Evolutionary conservation across 306 rosid genomes (phyloP).

Genomic region (Sphenostylis stenocarpa): DNA sequence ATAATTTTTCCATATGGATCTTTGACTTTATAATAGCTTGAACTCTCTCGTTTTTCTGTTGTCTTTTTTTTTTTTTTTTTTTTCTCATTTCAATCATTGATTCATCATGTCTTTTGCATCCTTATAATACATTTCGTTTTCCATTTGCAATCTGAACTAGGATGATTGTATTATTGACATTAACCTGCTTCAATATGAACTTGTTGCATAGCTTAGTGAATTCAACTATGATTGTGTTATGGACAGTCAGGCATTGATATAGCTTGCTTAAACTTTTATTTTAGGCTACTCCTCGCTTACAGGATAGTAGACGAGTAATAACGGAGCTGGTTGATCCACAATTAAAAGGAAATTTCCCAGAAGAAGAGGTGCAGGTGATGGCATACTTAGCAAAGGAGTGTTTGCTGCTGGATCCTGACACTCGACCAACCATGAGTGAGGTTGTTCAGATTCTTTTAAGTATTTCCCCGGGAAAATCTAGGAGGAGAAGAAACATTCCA

Average conservation of each 20-base stretch:
- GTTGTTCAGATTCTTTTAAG: constrained; percentile 95
- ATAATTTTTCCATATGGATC: not conserved
- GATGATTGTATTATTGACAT: not conserved
- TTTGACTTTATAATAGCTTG: not conserved
- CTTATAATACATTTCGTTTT: not conserved
- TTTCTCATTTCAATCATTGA: not conserved
- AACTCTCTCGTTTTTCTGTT: too few relatives aligned
- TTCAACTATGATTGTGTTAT: not conserved
- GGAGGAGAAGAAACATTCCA: constrained; percentile 67
- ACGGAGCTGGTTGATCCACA: constrained; percentile 76
- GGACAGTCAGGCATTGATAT: constrained; percentile 13
- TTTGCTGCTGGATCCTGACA: constrained; percentile 81
- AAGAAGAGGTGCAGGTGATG: constrained; percentile 91
- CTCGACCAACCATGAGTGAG: constrained; percentile 94
- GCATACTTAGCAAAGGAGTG: constrained; percentile 98
- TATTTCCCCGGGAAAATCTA: constrained; percentile 74
- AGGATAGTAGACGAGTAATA: constrained; percentile 70
- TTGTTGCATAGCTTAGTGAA: constrained; percentile 27
- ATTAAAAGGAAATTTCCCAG: constrained; percentile 67
- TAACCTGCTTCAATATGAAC: not conserved
- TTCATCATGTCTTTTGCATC: constrained; percentile 4
- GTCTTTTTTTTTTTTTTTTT: not conserved
- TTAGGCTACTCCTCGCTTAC: constrained; percentile 87
- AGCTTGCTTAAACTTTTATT: constrained; percentile 28
- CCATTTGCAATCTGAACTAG: not conserved